Base-by-base conservation (phyloP, 2,329 filamentous ascomycete genomes). In the Ophiostoma perfectum region DNA sequence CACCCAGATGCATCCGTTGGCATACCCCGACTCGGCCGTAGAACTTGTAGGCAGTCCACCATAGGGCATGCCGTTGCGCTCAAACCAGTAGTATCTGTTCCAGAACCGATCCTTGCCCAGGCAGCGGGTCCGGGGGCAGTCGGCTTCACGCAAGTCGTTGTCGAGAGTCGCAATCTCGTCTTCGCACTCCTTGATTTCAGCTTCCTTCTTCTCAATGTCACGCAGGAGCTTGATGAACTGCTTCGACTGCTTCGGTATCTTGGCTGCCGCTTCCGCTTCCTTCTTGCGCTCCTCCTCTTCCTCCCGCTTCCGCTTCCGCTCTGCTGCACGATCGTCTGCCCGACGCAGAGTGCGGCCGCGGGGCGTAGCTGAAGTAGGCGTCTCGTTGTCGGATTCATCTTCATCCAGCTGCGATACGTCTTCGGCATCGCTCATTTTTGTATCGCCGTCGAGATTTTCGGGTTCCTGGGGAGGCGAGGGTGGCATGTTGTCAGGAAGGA, bases 61-160 rank as follows among this genome's bases (percentile, higher is more conserved):
- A 75, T 94, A 97, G 0, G 95, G 95, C 93, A 98, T 98, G 38
- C 93, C 95, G 75, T 98, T 99, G 71, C 94, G 90, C 79, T 99
- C 95, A 77, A 98, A 97, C 94, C 95, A 99, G 82, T 96, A 98
- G 79, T 98, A 99, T 67, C 94, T 88, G 78, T 99, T 98, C 88
- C 94, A 97, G 82, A 97, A 99, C 62, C 95, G 88, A 78, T 99
- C 95, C 77, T 95, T 94, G 70, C 95, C 95, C 39, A 99, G 83
- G 18, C 94, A 88, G 71, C 92, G 89, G 18, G 93, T 97, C 71
- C 95, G 89, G 47, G 93, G 92, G 74, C 94, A 97, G 78, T 97
- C 92, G 55, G 93, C 93, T 78, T 98, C 94, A 66, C 95, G 90
- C 63, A 99, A 83, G 76, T 98, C 93, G 74, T 96, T 93, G 74